phyloP scores from a whole-genome alignment of 768 basidiomycete genomes.

The Basidioascus undulatus region DNA sequence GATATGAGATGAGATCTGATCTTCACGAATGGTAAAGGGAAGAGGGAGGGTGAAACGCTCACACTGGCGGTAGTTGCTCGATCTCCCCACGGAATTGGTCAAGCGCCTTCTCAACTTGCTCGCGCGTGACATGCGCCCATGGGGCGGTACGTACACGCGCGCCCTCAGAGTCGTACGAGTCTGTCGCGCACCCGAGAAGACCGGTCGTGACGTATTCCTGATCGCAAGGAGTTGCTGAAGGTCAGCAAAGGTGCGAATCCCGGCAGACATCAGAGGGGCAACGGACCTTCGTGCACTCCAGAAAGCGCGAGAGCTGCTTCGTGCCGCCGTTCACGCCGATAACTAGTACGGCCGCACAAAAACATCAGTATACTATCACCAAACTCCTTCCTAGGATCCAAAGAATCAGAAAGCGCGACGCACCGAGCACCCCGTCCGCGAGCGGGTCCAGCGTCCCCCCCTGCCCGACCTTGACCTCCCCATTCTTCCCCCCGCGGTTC shows the following conservation, averaged over 20 bases:
- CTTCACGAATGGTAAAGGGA: not conserved
- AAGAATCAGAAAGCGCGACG: conserved; percentile 6
- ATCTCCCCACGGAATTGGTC: conserved; percentile 64
- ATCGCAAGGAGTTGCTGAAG: conserved; percentile 1
- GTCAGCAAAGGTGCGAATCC: too few relatives aligned
- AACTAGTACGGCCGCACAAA: conserved; percentile 27
- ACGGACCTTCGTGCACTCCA: conserved; percentile 68
- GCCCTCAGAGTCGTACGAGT: conserved; percentile 81
- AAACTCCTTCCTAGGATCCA: too few relatives aligned
- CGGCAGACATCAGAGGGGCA: too few relatives aligned
- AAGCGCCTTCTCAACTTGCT: conserved; percentile 43
- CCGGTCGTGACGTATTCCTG: conserved; percentile 84
- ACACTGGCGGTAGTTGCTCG: conserved; percentile 81
- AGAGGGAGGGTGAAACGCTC: conserved; percentile 11
- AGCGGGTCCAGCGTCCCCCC: conserved; percentile 91
- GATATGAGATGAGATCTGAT: not conserved
- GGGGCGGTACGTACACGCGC: conserved; percentile 47
- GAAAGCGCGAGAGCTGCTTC: conserved; percentile 55
- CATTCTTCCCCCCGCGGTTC: conserved; percentile 10
- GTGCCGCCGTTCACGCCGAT: conserved; percentile 75
- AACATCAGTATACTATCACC: not conserved
- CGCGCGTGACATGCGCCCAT: conserved; percentile 60
- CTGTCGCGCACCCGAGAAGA: conserved; percentile 79
- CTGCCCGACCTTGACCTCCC: conserved; percentile 58
- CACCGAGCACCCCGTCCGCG: conserved; percentile 83